Percentiles rank a stretch among this genome's conserved stretches.
Evolutionary conservation across 306 rosid species (phyloP).

Genomic region (Parietaria judaica): DNA sequence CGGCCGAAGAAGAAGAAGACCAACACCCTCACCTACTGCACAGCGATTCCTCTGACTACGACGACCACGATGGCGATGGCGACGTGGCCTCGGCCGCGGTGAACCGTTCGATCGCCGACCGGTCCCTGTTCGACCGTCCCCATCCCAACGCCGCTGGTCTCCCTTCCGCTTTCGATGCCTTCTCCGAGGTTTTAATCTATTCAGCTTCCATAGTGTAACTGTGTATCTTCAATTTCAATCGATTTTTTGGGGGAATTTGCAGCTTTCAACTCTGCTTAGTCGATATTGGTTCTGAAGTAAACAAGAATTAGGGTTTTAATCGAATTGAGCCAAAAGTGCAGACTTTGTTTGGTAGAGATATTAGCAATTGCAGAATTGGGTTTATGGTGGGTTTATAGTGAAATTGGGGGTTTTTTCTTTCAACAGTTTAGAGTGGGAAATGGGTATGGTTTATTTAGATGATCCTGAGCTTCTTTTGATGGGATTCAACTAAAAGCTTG

Average conservation of each 20-base stretch:
- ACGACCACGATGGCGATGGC: conserved; percentile 7
- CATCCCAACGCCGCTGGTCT: conserved; percentile 47
- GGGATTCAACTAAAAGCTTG: background rate
- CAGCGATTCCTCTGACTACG: conserved; percentile 27
- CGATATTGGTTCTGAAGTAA: no score
- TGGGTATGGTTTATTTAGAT: background rate
- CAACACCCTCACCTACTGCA: conserved; percentile 8
- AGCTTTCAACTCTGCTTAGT: background rate
- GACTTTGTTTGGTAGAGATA: no score
- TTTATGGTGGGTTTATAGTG: background rate
- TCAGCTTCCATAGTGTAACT: background rate
- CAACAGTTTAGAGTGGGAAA: background rate
- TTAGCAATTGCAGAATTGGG: background rate
- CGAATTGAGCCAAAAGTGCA: no score
- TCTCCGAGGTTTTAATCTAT: conserved; percentile 86
- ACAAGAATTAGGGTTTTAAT: background rate
- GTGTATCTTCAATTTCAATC: background rate
- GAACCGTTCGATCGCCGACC: conserved; percentile 44
- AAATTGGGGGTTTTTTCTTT: background rate
- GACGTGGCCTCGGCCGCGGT: conserved; percentile 13
- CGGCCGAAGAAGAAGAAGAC: conserved; percentile 50
- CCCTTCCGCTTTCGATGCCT: conserved; percentile 85
- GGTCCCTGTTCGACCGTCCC: conserved; percentile 58
- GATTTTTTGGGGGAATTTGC: no score
- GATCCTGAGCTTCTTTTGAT: background rate